These are phyloP conservation scores for Cercophora newfieldiana DNA, from an alignment of 495 filamentous ascomycete genomes.

Conservation along the genomic window DNA sequence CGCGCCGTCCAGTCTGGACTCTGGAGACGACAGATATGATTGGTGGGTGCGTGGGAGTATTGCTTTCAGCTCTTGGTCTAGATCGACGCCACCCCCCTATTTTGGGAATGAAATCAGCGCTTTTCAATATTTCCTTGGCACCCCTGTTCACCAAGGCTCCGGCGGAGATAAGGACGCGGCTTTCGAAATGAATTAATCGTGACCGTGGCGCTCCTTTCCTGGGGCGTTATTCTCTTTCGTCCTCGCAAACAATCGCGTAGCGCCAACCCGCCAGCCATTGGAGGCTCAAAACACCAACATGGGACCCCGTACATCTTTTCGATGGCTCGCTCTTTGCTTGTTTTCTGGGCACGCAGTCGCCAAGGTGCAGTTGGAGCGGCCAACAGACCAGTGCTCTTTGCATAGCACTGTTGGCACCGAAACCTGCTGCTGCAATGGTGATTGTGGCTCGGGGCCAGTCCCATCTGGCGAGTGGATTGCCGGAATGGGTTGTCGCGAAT, in stretches of 20 bases:
- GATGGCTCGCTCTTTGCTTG: neutral
- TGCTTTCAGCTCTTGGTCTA: no score
- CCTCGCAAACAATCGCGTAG: neutral
- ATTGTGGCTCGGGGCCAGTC: neutral
- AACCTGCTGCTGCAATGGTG: constrained; percentile 10
- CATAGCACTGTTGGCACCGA: neutral
- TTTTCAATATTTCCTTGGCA: no score
- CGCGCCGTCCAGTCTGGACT: no score
- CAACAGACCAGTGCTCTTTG: neutral
- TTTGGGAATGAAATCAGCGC: no score
- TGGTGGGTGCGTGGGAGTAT: no score
- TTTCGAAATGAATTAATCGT: no score
- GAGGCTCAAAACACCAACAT: neutral
- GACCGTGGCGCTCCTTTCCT: no score
- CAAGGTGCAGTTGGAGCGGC: neutral
- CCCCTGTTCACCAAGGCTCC: no score
- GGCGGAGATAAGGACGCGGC: no score
- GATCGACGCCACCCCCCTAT: no score
- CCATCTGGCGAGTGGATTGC: neutral
- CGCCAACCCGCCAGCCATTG: neutral
- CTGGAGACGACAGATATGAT: no score
- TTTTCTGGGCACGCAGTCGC: neutral
- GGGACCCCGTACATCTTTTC: neutral
- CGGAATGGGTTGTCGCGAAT: neutral
- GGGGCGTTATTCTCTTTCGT: no score